Percentiles rank a stretch among this genome's conserved stretches.
These are phyloP conservation scores for Sugiyamaella paludigena DNA, from an alignment of 1,139 yeast genomes.

Conservation along the genomic window DNA sequence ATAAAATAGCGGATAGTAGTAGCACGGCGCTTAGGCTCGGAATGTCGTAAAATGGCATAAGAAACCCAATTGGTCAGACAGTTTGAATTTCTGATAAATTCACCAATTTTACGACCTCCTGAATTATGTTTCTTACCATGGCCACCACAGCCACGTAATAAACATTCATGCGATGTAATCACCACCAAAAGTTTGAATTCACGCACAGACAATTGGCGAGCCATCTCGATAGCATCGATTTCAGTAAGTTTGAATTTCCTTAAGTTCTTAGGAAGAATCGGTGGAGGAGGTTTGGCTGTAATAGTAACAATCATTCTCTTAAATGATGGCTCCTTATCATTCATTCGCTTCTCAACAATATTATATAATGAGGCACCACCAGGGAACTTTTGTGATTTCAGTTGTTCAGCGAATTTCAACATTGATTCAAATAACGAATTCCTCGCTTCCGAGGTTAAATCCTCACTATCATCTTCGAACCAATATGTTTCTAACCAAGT, in stretches of 20 bases:
- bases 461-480: conserved; percentile 58
- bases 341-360: conserved; percentile 30
- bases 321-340: conserved; percentile 28
- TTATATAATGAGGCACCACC: conserved; percentile 37
- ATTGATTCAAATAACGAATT: conserved; percentile 50
- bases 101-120: conserved; percentile 44
- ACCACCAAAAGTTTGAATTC: conserved; percentile 68
- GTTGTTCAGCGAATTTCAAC: conserved; percentile 54
- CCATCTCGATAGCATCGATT: conserved; percentile 72
- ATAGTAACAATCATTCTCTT: conserved; percentile 26
- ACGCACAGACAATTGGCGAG: conserved; percentile 78
- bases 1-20: conserved; percentile 71
- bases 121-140: conserved; percentile 44
- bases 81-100: conserved; percentile 77
- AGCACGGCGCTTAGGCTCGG: conserved; percentile 67
- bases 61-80: conserved; percentile 83
- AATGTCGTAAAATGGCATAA: conserved; percentile 63
- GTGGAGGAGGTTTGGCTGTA: conserved; percentile 29
- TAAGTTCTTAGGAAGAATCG: conserved; percentile 30
- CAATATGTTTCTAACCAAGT: conserved; percentile 73
- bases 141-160: conserved; percentile 69
- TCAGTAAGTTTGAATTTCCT: conserved; percentile 42
- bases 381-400: conserved; percentile 47
- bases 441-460: conserved; percentile 23
- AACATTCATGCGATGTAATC: conserved; percentile 71